phyloP scores from a whole-genome alignment of 306 rosid species.

The Prunus mira region DNA sequence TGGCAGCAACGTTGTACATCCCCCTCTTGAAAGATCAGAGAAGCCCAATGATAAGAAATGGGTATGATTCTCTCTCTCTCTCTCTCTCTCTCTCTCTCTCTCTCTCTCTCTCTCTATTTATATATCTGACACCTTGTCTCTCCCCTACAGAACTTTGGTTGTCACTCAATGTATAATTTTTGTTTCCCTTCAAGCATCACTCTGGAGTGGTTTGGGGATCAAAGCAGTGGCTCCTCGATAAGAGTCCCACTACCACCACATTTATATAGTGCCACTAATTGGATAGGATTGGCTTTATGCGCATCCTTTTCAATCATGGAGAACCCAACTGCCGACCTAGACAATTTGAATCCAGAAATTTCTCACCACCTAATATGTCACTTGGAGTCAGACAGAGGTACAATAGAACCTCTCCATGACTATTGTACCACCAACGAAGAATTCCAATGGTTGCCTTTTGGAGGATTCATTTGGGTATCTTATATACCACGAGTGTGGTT shows the following conservation, averaged over 20 bases:
- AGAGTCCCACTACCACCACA: constrained; percentile 1
- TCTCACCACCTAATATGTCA: constrained; percentile 12
- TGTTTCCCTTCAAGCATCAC: not conserved
- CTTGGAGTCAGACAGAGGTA: constrained; percentile 11
- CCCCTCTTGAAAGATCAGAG: not conserved
- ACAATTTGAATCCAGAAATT: not conserved
- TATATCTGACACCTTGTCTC: not conserved
- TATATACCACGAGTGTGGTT: constrained; percentile 10
- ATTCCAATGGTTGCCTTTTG: not conserved
- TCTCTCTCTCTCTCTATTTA: not conserved
- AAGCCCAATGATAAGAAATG: not conserved
- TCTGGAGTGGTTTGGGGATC: not conserved
- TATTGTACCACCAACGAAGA: constrained; percentile 4
- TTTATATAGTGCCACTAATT: not conserved
- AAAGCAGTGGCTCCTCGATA: not conserved
- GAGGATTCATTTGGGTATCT: constrained; percentile 9
- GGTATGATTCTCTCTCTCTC: not conserved
- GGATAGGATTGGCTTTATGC: constrained; percentile 25
- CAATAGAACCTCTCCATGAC: not conserved
- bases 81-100: not conserved
- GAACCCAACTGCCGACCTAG: not conserved
- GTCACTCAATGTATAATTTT: not conserved
- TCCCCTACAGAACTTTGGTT: not conserved
- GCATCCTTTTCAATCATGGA: constrained; percentile 7
- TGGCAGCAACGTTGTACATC: not conserved